Base-by-base conservation (phyloP, 306 rosid genomes). In the Prinsepia uniflora region DNA sequence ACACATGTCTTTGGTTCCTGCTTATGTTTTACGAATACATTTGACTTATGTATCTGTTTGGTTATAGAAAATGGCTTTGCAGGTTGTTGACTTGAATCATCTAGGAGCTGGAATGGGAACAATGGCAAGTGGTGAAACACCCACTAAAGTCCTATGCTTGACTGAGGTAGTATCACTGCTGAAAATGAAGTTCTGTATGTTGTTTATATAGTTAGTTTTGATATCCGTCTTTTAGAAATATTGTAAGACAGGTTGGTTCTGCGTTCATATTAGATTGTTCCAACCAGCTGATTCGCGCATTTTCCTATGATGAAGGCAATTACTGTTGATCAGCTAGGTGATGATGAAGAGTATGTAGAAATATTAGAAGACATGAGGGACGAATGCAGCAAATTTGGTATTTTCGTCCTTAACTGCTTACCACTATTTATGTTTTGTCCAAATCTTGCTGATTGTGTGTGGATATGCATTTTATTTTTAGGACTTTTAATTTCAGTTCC, bases 351-450 rank as follows among this genome's bases (percentile, higher is more conserved):
- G 61, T 90, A 90, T 13, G 83, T 71, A 64, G 96, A 90, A 81
- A 90, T 90, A 72, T 71, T 86, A 79, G 94, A 87, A 76, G 96
- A 90, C 79, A 90, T 90, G 96, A 80, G 82, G 67, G 91, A 87
- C 72, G 96, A 90, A 62, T 87, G 96, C 83, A 36, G 91, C 80
- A 90, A 90, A 83, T 90, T 90, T 66, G 96, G 96, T 90, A 82
- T 62, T 79, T 42, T 66, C 22, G 8, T 39, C 47, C 45, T 10
- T 15, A 53, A 13, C 48, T 63, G 39, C n/a, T 52, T 63, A 20
- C 3, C 13, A 1, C 18, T 19, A 13, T 45, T 34, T 42, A 5
- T 9, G 19, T 49, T 68, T 6, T 19, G 3, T 44, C n/a, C 6
- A 44, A 15, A 18, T 0, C 14, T 42, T n/a, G 6, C 7, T 30